A percentile compares a stretch with the other conserved stretches of the same genome.
Conservation (phyloP, 495 filamentous ascomycete species). For the Penicillium waksmanii region DNA sequence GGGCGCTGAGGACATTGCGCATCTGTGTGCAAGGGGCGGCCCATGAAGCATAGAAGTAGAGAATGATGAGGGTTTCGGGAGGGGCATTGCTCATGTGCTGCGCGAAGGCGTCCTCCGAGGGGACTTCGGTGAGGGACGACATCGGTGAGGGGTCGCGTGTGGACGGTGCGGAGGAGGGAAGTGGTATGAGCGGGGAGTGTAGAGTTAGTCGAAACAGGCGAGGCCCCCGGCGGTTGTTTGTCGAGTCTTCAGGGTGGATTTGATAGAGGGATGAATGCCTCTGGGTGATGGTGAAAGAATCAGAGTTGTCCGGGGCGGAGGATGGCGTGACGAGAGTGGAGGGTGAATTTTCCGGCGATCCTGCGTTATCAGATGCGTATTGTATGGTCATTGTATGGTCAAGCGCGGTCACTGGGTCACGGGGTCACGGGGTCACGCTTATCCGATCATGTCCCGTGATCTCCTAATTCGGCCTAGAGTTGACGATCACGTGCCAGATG, state of each 20-base stretch:
- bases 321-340: constrained; percentile 32
- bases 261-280: not conserved
- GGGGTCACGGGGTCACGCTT: constrained; percentile 1
- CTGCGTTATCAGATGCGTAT: constrained; percentile 35
- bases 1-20: constrained; percentile 79
- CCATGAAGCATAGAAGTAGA: constrained; percentile 96
- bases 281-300: constrained; percentile 3
- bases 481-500: not conserved
- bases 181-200: constrained; percentile 12
- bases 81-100: constrained; percentile 65
- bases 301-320: constrained; percentile 18
- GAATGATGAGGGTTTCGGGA: constrained; percentile 68
- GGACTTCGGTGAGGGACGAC: constrained; percentile 77
- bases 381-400: not conserved
- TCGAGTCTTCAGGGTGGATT: not conserved
- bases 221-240: not conserved
- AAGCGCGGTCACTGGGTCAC: constrained; percentile 3
- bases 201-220: not conserved
- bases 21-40: constrained; percentile 95
- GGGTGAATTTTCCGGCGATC: constrained; percentile 34
- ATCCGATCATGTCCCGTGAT: constrained; percentile 1
- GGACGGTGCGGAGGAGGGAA: constrained; percentile 15
- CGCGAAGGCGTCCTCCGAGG: constrained; percentile 67
- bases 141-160: constrained; percentile 43
- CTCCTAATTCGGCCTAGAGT: too few relatives aligned